A percentile compares a stretch with the other conserved stretches of the same genome.
phyloP scores from a whole-genome alignment of 202 grass and related monocot genomes.

The Setaria italica region DNA sequence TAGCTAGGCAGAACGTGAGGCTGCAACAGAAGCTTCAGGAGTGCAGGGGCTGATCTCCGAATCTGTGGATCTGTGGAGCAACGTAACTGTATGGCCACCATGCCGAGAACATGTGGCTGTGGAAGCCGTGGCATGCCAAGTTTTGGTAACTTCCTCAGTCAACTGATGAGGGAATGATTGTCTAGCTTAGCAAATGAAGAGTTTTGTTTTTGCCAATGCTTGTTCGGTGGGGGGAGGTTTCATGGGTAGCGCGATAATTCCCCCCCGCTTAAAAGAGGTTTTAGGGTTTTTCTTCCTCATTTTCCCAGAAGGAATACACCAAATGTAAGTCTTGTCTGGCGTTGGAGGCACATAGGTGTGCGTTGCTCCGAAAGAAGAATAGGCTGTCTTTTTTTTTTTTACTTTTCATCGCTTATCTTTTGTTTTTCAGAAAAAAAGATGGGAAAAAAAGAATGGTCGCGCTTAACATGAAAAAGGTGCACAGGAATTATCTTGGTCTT shows the following conservation, averaged over 20 bases:
- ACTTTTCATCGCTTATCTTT: conserved; percentile 36
- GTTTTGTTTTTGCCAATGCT: conserved; percentile 50
- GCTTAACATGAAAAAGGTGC: conserved; percentile 53
- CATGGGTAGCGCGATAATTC: conserved; percentile 47
- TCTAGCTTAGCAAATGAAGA: conserved; percentile 56
- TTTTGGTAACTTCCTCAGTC: conserved; percentile 34
- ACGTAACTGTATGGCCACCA: conserved; percentile 27
- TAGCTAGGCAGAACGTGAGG: conserved; percentile 52
- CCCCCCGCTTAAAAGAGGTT: conserved; percentile 44
- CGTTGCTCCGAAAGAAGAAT: conserved; percentile 60
- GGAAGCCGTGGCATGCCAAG: conserved; percentile 38
- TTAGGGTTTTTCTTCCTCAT: conserved; percentile 53
- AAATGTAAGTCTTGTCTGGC: conserved; percentile 50
- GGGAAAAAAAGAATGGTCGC: conserved; percentile 37
- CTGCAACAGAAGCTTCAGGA: conserved; percentile 66
- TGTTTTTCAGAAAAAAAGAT: conserved; percentile 39
- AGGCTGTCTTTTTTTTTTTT: conserved; percentile 45
- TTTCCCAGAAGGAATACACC: conserved; percentile 62
- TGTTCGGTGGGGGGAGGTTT: conserved; percentile 50
- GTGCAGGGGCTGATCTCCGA: conserved; percentile 47
- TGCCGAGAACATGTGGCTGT: conserved; percentile 24
- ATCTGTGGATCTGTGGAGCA: conserved; percentile 13
- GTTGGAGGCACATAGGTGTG: conserved; percentile 57
- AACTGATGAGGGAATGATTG: conserved; percentile 35
- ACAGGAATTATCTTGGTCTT: conserved; percentile 39